phyloP scores from a whole-genome alignment of 2,329 filamentous ascomycete genomes.

The Talaromyces rugulosus region DNA sequence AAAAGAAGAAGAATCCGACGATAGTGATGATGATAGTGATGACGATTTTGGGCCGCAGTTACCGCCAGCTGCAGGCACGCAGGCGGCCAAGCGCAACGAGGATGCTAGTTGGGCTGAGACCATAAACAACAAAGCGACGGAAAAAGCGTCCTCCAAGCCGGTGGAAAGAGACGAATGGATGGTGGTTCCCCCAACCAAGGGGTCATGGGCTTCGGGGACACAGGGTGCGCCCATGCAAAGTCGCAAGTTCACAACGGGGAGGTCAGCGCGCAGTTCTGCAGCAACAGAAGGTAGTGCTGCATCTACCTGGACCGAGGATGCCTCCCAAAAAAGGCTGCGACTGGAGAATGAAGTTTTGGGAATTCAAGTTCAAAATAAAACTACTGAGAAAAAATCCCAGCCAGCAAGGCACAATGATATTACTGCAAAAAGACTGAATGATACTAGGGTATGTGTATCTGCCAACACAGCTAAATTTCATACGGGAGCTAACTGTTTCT shows the following conservation, averaged over 20 bases:
- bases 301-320: slow-evolving; percentile 84
- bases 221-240: slow-evolving; percentile 79
- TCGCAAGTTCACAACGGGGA: slow-evolving; percentile 73
- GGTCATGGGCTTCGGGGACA: slow-evolving; percentile 53
- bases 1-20: background rate
- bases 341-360: slow-evolving; percentile 79
- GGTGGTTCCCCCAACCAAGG: slow-evolving; percentile 61
- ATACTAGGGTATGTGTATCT: slow-evolving; percentile 43
- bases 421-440: slow-evolving; percentile 51
- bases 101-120: background rate
- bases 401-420: slow-evolving; percentile 34
- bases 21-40: slow-evolving; percentile 32
- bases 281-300: slow-evolving; percentile 35
- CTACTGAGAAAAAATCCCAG: slow-evolving; percentile 12
- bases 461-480: background rate
- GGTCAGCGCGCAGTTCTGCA: slow-evolving; percentile 46
- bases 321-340: slow-evolving; percentile 75
- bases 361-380: slow-evolving; percentile 41
- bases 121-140: background rate
- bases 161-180: slow-evolving; percentile 76
- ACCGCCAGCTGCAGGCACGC: slow-evolving; percentile 15
- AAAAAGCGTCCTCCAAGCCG: slow-evolving; percentile 8
- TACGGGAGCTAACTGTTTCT: background rate
- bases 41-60: slow-evolving; percentile 32
- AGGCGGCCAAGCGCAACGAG: background rate